Conservation (phyloP, 2,329 filamentous ascomycete species). For the Arachnomyces sp. region DNA sequence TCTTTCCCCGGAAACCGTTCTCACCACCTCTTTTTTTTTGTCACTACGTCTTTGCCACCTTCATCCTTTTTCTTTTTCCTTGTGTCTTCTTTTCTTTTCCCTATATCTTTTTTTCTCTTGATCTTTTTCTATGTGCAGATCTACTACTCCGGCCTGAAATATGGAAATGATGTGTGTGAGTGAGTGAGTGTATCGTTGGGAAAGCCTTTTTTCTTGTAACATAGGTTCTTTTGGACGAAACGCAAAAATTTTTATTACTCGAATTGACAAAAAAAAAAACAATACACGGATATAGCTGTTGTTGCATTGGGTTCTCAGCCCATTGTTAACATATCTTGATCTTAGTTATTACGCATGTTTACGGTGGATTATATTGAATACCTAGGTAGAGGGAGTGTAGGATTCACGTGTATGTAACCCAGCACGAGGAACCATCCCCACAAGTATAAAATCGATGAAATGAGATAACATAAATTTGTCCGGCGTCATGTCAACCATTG, state of each 20-base stretch:
- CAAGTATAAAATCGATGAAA: too few relatives aligned
- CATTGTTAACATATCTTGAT: too few relatives aligned
- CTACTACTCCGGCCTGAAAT: neutral
- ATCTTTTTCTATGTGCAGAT: slow-evolving; percentile 14
- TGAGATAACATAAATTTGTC: too few relatives aligned
- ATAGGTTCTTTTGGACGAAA: slow-evolving; percentile 21
- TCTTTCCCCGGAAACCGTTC: slow-evolving; percentile 11
- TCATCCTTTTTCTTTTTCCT: slow-evolving; percentile 16
- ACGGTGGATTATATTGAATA: too few relatives aligned
- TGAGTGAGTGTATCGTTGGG: slow-evolving; percentile 8
- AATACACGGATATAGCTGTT: too few relatives aligned
- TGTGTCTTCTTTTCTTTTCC: slow-evolving; percentile 6
- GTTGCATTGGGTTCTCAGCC: too few relatives aligned
- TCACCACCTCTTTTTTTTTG: slow-evolving; percentile 11
- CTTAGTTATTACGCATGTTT: too few relatives aligned
- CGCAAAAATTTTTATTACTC: slow-evolving; percentile 18
- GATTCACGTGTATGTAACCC: too few relatives aligned
- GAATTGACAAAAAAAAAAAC: too few relatives aligned
- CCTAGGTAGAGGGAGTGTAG: too few relatives aligned
- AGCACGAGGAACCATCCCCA: too few relatives aligned
- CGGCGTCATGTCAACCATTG: too few relatives aligned
- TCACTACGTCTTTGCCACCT: slow-evolving; percentile 11
- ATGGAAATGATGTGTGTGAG: slow-evolving; percentile 1
- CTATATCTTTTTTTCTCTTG: slow-evolving; percentile 10
- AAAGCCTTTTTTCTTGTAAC: slow-evolving; percentile 20